A percentile compares a stretch with the other conserved stretches of the same genome.
Evolutionary conservation across 2,329 filamentous ascomycete species (phyloP).

Genomic region (Magnaporthiopsis incrustans): DNA sequence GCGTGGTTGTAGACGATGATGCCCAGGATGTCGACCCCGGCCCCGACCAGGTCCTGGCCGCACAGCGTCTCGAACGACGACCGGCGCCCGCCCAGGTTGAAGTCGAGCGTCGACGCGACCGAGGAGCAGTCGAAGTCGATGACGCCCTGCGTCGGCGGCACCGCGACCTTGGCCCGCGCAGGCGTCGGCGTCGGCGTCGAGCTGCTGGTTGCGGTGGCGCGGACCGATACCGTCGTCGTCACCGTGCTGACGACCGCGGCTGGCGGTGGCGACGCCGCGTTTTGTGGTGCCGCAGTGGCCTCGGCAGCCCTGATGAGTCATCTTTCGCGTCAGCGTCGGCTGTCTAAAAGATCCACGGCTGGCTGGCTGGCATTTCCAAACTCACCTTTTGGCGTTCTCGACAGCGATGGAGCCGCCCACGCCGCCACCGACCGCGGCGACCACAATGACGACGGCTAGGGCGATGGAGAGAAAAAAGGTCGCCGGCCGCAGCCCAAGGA

Average conservation of each 20-base stretch:
- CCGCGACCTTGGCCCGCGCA: background rate
- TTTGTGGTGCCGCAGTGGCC: too few relatives aligned
- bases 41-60: slow-evolving; percentile 8
- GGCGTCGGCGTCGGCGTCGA: background rate
- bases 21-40: slow-evolving; percentile 10
- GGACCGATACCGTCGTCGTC: slow-evolving; percentile 5
- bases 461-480: slow-evolving; percentile 15
- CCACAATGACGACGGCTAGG: slow-evolving; percentile 14
- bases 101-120: slow-evolving; percentile 5
- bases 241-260: background rate
- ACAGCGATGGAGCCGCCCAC: slow-evolving; percentile 17
- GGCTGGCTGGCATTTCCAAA: too few relatives aligned
- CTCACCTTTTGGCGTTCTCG: slow-evolving; percentile 14
- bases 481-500: slow-evolving; percentile 13
- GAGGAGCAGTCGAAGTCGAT: background rate
- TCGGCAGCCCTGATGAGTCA: background rate
- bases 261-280: too few relatives aligned
- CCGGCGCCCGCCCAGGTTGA: slow-evolving; percentile 8
- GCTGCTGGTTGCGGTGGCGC: background rate
- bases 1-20: slow-evolving; percentile 15
- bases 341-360: too few relatives aligned
- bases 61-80: slow-evolving; percentile 15
- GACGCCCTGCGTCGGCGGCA: background rate
- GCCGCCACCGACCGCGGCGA: slow-evolving; percentile 15
- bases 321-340: background rate